Percentiles rank a stretch among this genome's conserved stretches.
These are phyloP conservation scores for Euclidium syriacum DNA, from an alignment of 345 rosid species.

Conservation along the genomic window DNA sequence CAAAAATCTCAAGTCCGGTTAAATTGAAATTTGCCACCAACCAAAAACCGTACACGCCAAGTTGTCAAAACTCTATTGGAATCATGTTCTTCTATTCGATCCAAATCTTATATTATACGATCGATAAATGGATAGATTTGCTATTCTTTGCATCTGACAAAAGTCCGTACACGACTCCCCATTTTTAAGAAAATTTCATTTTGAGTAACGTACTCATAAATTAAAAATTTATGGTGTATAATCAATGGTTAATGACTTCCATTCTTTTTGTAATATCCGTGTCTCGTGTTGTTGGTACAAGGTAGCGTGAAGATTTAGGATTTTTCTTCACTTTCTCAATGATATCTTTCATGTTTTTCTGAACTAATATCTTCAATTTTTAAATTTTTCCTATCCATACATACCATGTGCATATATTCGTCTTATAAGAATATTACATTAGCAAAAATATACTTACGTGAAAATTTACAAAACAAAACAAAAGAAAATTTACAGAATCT, in stretches of 20 bases:
- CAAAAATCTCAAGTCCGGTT: not conserved
- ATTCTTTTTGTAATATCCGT: slow-evolving; percentile 15
- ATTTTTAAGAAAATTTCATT: not conserved
- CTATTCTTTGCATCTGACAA: not conserved
- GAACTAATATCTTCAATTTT: not conserved
- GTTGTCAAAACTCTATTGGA: not conserved
- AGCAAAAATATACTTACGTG: not conserved
- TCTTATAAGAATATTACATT: slow-evolving; percentile 1
- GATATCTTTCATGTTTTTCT: not conserved
- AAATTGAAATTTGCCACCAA: not conserved
- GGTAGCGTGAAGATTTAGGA: slow-evolving; percentile 3
- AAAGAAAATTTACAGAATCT: not conserved
- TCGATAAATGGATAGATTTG: not conserved
- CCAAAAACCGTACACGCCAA: not conserved
- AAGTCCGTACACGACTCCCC: not conserved
- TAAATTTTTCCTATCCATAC: not conserved
- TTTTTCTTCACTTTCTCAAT: slow-evolving; percentile 1
- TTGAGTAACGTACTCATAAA: not conserved
- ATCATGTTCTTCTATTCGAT: not conserved
- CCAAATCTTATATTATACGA: not conserved
- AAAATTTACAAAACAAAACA: not conserved
- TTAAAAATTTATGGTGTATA: slow-evolving; percentile 12
- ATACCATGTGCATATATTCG: slow-evolving; percentile 20
- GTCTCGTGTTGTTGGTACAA: slow-evolving; percentile 8
- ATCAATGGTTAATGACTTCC: slow-evolving; percentile 21